phyloP scores from a whole-genome alignment of 768 basidiomycete species.

The Terana coerulea region DNA sequence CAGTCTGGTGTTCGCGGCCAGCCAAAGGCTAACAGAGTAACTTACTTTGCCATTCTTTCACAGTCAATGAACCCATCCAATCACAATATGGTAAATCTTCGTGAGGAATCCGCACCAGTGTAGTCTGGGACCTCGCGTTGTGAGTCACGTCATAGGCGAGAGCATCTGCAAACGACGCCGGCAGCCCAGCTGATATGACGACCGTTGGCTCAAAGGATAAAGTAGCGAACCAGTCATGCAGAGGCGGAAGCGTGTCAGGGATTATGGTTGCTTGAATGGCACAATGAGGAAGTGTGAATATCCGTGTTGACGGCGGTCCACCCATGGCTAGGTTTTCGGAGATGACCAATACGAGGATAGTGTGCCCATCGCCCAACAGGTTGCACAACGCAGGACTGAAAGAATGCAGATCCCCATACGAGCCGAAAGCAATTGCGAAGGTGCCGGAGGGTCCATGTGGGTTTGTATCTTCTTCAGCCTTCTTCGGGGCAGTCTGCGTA shows the following conservation, averaged over 20 bases:
- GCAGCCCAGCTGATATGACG: slow-evolving; percentile 8
- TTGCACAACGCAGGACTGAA: slow-evolving; percentile 35
- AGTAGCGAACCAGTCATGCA: slow-evolving; percentile 17
- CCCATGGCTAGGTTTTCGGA: no score
- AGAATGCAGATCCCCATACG: slow-evolving; percentile 29
- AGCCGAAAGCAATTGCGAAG: slow-evolving; percentile 35
- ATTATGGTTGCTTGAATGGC: not conserved
- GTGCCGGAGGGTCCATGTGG: no score
- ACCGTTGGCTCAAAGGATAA: slow-evolving; percentile 19
- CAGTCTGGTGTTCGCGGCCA: not conserved
- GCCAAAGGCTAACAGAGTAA: slow-evolving; percentile 4
- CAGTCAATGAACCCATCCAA: slow-evolving; percentile 60
- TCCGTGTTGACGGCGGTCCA: no score
- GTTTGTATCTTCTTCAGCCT: no score
- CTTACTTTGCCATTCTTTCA: slow-evolving; percentile 58
- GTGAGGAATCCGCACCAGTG: slow-evolving; percentile 42
- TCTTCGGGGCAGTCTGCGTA: no score
- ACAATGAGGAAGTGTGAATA: not conserved
- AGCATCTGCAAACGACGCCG: slow-evolving; percentile 6
- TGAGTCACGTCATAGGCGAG: not conserved
- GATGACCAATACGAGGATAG: not conserved
- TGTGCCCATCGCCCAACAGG: slow-evolving; percentile 26
- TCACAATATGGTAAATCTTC: slow-evolving; percentile 46
- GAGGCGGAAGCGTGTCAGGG: not conserved
- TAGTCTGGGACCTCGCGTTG: slow-evolving; percentile 16